phyloP scores from a whole-genome alignment of 2,329 filamentous ascomycete genomes.

The Xylariomycetidae sp. region DNA sequence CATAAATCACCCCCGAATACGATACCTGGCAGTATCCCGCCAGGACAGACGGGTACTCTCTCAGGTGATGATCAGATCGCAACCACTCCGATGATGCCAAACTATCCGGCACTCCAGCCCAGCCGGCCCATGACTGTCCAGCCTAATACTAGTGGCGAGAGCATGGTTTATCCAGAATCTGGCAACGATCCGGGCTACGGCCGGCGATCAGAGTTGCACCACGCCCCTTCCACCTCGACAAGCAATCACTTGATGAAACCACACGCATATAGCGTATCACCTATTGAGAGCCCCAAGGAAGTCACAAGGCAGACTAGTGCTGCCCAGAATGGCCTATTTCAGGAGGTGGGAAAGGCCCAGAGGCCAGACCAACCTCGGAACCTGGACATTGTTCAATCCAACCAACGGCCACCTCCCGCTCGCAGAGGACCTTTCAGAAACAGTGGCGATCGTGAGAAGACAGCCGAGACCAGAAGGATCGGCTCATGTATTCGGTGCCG shows the following conservation, averaged over 20 bases:
- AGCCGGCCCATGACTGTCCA: slow-evolving; percentile 23
- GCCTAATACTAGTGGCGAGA: slow-evolving; percentile 30
- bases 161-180: slow-evolving; percentile 35
- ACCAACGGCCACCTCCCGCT: slow-evolving; percentile 32
- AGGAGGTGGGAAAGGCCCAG: slow-evolving; percentile 15
- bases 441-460: slow-evolving; percentile 45
- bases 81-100: slow-evolving; percentile 26
- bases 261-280: slow-evolving; percentile 12
- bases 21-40: slow-evolving; percentile 20
- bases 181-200: slow-evolving; percentile 21
- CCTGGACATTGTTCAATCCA: slow-evolving; percentile 30
- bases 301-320: slow-evolving; percentile 13
- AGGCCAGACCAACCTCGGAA: slow-evolving; percentile 14
- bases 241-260: slow-evolving; percentile 15
- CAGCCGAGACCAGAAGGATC: slow-evolving; percentile 52
- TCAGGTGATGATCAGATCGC: slow-evolving; percentile 23
- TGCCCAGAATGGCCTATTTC: slow-evolving; percentile 7
- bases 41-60: slow-evolving; percentile 24
- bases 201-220: slow-evolving; percentile 15
- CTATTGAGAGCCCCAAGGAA: slow-evolving; percentile 9
- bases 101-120: slow-evolving; percentile 34
- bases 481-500: slow-evolving; percentile 57
- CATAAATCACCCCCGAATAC: slow-evolving; percentile 16
- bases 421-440: slow-evolving; percentile 52
- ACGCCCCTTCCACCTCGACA: slow-evolving; percentile 14